Base-by-base conservation (phyloP, 495 filamentous ascomycete genomes). In the Bryoglossum gracile region DNA sequence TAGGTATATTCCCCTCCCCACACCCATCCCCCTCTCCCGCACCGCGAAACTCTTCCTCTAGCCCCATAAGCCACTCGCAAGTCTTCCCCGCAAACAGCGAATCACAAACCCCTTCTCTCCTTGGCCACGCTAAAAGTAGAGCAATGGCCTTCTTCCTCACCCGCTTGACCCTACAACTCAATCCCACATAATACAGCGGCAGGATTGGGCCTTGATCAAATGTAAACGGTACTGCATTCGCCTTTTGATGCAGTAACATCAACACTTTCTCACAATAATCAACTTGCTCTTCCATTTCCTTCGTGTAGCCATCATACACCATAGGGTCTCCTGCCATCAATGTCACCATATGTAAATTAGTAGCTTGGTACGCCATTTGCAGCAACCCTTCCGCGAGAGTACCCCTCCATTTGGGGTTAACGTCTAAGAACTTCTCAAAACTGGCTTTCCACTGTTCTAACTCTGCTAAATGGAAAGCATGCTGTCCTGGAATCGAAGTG, bases 101-200 rank as follows among this genome's bases (percentile, higher is more conserved):
- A 23, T 74, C 65, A 59, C 65, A 74, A 1, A 73, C 52, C 0
- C 70, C 72, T 55, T 77, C 73, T 56, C 69, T 68, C 8, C 68
- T 56, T 0, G 61, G 61, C 3, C 54, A 44, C 0, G 55, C 36
- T 13, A 61, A 55, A 3, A 75, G 57, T 1, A 72, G 26, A 13
- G 33, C 25, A 11, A 74, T 61, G 3, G 71, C 72, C 41, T 57
- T 56, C 1, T 69, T 63, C 10, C 71, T 62, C 23, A 72, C 57
- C 0, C 42, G 26, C 2, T 68, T 66, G 44, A 73, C 64, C 4
- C 71, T 62, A 47, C 71, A 77, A 13, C 58, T 57, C 6, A 61
- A 59, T 5, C 60, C 69, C 2, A 62, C 57, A 19, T 62, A 41
- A 39, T 63, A 72, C 0, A 71, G 51, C 0, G 64, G 58, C 2